Conservation (phyloP, 495 filamentous ascomycete species). For the Penicillium egyptiacum region DNA sequence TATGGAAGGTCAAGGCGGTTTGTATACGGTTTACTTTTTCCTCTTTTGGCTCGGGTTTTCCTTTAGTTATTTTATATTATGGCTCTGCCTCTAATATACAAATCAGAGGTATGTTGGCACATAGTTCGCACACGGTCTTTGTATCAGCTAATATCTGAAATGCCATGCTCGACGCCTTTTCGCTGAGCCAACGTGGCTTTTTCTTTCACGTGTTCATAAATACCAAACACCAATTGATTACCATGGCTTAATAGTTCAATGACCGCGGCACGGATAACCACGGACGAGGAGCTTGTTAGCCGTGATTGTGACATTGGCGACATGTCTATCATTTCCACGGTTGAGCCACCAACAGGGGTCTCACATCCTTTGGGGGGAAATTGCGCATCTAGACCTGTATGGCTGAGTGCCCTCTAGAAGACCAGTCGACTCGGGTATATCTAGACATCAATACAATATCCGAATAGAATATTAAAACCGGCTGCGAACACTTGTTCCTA, state of each 20-base stretch:
- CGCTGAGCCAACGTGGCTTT: background rate
- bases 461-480: background rate
- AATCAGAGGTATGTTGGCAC: background rate
- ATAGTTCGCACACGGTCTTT: background rate
- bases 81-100: background rate
- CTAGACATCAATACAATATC: background rate
- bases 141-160: background rate
- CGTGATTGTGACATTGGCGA: background rate
- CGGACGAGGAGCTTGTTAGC: background rate
- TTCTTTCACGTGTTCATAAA: slow-evolving; percentile 1
- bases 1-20: background rate
- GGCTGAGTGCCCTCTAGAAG: background rate
- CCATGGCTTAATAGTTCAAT: background rate
- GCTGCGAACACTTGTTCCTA: background rate
- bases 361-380: slow-evolving; percentile 5
- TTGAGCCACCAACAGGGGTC: slow-evolving; percentile 11
- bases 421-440: background rate
- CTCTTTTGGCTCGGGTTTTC: background rate
- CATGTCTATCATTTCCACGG: slow-evolving; percentile 9
- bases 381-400: background rate
- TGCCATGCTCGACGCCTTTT: background rate
- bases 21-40: background rate
- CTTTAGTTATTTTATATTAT: background rate
- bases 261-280: background rate
- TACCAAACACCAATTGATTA: no score